phyloP scores from a whole-genome alignment of 2,329 filamentous ascomycete species.

The Pseudocercospora macadamiae region DNA sequence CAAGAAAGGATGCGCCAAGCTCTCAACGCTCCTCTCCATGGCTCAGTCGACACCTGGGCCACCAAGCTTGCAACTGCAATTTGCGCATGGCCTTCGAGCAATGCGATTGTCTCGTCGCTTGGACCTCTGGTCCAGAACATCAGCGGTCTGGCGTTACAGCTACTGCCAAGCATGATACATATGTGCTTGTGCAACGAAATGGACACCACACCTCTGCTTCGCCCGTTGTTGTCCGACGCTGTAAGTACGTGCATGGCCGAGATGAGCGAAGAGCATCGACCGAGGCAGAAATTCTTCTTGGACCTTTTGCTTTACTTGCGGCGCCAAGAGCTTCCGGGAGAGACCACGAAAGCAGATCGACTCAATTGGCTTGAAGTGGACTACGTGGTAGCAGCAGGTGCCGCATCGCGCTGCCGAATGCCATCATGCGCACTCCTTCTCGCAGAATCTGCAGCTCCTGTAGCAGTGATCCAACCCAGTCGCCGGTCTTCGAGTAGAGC shows the following conservation, averaged over 20 bases:
- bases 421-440: conserved; percentile 84
- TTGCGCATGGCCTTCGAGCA: conserved; percentile 60
- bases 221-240: conserved; percentile 66
- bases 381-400: conserved; percentile 67
- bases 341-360: conserved; percentile 77
- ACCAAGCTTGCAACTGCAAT: conserved; percentile 29
- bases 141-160: conserved; percentile 69
- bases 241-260: conserved; percentile 66
- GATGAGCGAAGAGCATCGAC: conserved; percentile 51
- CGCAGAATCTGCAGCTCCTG: conserved; percentile 62
- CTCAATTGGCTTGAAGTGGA: conserved; percentile 85
- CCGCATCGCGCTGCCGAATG: conserved; percentile 79
- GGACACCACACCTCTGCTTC: conserved; percentile 63
- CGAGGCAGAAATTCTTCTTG: conserved; percentile 73
- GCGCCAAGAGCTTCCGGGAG: conserved; percentile 73
- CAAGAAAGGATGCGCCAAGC: conserved; percentile 22
- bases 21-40: conserved; percentile 17
- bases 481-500: conserved; percentile 31
- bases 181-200: conserved; percentile 72
- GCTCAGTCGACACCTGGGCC: conserved; percentile 30
- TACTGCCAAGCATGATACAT: conserved; percentile 78
- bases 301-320: conserved; percentile 86
- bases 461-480: conserved; percentile 11
- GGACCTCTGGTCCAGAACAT: conserved; percentile 67
- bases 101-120: conserved; percentile 71